Base-by-base conservation (phyloP, 2,329 filamentous ascomycete species). In the Verruconis gallopava region DNA sequence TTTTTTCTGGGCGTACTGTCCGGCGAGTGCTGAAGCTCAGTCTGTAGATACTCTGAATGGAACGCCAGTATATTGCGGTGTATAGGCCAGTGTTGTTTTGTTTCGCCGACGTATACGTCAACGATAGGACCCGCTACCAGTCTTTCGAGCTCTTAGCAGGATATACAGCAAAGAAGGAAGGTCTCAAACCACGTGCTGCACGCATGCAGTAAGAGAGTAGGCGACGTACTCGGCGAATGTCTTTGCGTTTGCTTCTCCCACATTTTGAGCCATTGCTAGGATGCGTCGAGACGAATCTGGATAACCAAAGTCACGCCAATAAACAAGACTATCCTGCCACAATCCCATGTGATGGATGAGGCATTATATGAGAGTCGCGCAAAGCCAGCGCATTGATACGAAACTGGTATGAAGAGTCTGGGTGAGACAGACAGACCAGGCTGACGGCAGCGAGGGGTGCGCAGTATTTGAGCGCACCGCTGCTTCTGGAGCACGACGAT, bases 21-120 rank as follows among this genome's bases (percentile, higher is more conserved):
- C 5, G 41, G 21, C 22, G 38, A 42, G 17, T 42, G 38, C 28
- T 59, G 52, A 13, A 64, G 56, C 48, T 63, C 60, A 35, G 51
- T 45, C 45, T 60, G 54, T 32, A 64, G 57, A 49, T 61, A 64
- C 32, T 63, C 62, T n/a, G 68, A 70, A 51, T 72, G 68, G 53
- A 72, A 64, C 49, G 61, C 64, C 34, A 73, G 61, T 19, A 73
- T 58, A 50, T 71, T 72, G 44, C 64, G 65, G 54, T 72, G 69
- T 36, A 73, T 55, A 30, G 60, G 58, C 69, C 69, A 73, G 45
- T 66, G 66, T 41, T 65, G 63, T 50, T 58, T 59, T 11, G 9
- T 17, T 40, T 46, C 45, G 45, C 69, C 69, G 32, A 73, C 69
- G 48, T 64, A 66, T 30, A 73, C 59, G 49, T 72, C 66, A 48